Percentiles rank a stretch among this genome's conserved stretches.
Conservation (phyloP, 768 basidiomycete species). For the Suillus tomentosus region DNA sequence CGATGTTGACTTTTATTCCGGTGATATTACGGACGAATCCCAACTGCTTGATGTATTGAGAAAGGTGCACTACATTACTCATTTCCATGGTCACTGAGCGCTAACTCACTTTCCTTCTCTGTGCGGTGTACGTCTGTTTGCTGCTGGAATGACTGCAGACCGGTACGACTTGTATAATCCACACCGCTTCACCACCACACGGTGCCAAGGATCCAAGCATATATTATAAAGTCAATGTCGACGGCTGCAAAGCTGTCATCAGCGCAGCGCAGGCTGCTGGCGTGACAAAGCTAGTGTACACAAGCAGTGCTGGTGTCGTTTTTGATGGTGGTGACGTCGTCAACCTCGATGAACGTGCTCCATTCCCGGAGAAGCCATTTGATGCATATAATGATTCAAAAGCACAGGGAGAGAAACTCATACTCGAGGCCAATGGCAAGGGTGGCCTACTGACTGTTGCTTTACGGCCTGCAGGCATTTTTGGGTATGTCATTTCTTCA, state of each 20-base stretch:
- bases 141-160: constrained; percentile 46
- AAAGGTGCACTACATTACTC: constrained; percentile 47
- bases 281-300: constrained; percentile 90
- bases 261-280: constrained; percentile 72
- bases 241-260: constrained; percentile 85
- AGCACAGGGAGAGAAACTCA: constrained; percentile 80
- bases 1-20: constrained; percentile 85
- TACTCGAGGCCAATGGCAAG: constrained; percentile 85
- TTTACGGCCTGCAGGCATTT: constrained; percentile 91
- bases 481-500: constrained; percentile 62
- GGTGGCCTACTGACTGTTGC: constrained; percentile 86
- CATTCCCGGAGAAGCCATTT: constrained; percentile 69
- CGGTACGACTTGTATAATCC: constrained; percentile 88
- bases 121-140: background rate
- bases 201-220: constrained; percentile 67
- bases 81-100: background rate
- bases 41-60: constrained; percentile 71
- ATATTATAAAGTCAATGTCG: constrained; percentile 92
- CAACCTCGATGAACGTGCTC: constrained; percentile 86
- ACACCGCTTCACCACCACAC: constrained; percentile 87
- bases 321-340: constrained; percentile 83
- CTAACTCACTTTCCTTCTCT: background rate
- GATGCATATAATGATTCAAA: constrained; percentile 97
- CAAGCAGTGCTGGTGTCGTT: constrained; percentile 88
- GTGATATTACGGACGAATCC: constrained; percentile 81